phyloP scores from a whole-genome alignment of 768 basidiomycete genomes.

The Tephrocybe sp. region DNA sequence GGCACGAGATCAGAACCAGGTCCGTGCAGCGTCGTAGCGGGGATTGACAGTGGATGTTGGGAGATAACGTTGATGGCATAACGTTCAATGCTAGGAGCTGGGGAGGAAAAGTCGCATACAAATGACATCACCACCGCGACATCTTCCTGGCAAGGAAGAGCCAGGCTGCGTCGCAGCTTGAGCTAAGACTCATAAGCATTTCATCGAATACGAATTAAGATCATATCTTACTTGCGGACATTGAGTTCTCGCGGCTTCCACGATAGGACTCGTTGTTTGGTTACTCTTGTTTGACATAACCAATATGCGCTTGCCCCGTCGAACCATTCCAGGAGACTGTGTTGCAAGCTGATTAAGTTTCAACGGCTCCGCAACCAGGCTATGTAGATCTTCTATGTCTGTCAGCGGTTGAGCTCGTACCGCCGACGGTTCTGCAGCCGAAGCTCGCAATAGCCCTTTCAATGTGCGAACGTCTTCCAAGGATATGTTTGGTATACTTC shows the following conservation, averaged over 20 bases:
- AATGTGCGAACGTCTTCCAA: conserved; percentile 39
- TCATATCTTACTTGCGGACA: conserved; percentile 3
- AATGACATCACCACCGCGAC: conserved; percentile 42
- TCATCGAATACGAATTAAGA: background rate
- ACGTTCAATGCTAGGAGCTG: conserved; percentile 26
- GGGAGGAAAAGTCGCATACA: conserved; percentile 36
- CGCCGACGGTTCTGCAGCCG: conserved; percentile 4
- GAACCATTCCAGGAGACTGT: conserved; percentile 33
- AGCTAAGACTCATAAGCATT: conserved; percentile 23
- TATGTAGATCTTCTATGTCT: conserved; percentile 50
- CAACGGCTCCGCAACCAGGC: conserved; percentile 25
- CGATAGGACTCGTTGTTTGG: conserved; percentile 28
- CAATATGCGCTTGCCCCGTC: conserved; percentile 38
- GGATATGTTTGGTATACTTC: conserved; percentile 47
- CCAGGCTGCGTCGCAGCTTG: conserved; percentile 39
- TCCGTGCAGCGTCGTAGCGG: conserved; percentile 22
- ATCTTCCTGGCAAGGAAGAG: conserved; percentile 43
- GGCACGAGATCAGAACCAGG: conserved; percentile 30
- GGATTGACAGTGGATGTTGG: conserved; percentile 14
- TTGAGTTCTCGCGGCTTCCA: conserved; percentile 35
- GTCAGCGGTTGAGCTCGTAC: conserved; percentile 19
- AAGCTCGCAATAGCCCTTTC: conserved; percentile 32
- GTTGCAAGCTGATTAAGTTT: conserved; percentile 27
- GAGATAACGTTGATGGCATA: conserved; percentile 36
- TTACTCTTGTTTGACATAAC: conserved; percentile 26